Percentiles rank a stretch among this genome's conserved stretches.
phyloP scores from a whole-genome alignment of 2,329 filamentous ascomycete genomes.

The Uncinocarpus reesii region DNA sequence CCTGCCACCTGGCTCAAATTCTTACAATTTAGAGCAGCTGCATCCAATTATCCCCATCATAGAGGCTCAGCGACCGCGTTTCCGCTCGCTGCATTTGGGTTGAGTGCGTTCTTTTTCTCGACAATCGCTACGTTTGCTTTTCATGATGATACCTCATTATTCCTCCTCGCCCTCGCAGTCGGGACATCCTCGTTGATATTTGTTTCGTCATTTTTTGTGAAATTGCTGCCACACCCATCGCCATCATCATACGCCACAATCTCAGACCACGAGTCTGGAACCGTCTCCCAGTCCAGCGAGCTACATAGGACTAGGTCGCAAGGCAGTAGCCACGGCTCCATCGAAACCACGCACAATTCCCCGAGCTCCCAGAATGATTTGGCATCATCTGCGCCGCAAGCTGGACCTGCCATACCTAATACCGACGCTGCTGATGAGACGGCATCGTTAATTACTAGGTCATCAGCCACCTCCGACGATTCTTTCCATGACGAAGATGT shows the following conservation, averaged over 20 bases:
- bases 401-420: constrained; percentile 20
- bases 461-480: constrained; percentile 43
- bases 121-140: constrained; percentile 65
- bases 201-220: constrained; percentile 72
- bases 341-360: constrained; percentile 30
- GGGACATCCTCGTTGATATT: constrained; percentile 70
- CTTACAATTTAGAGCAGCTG: constrained; percentile 42
- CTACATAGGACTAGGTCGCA: constrained; percentile 28
- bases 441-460: constrained; percentile 66
- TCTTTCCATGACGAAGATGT: constrained; percentile 38
- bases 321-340: constrained; percentile 22
- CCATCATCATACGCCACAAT: constrained; percentile 36
- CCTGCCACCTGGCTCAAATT: background rate
- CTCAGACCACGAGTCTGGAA: constrained; percentile 28
- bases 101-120: constrained; percentile 96
- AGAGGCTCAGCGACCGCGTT: constrained; percentile 91
- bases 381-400: constrained; percentile 26
- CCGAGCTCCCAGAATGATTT: constrained; percentile 19
- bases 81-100: constrained; percentile 79
- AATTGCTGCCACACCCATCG: constrained; percentile 53
- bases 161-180: constrained; percentile 67
- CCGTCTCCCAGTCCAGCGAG: constrained; percentile 22
- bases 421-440: constrained; percentile 57
- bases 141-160: constrained; percentile 69
- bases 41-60: constrained; percentile 82